Evolutionary conservation across 768 basidiomycete species (phyloP), one percentile per base, ranked within the genome.

Genomic region (Lyophyllum semitale): DNA sequence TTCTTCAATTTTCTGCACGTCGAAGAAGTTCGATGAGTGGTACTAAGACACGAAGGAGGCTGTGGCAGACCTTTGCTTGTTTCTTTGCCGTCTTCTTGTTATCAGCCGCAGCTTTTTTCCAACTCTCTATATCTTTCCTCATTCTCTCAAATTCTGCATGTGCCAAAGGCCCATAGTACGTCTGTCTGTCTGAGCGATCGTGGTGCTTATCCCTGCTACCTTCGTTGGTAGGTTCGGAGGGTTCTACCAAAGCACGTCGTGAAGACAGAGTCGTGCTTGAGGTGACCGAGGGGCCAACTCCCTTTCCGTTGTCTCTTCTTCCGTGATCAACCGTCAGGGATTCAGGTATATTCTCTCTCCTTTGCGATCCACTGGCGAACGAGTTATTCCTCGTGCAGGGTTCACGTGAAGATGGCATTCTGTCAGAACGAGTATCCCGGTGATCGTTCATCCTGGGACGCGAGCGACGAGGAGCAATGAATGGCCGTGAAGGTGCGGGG

Each of bases 41-140:
- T 22, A 41, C 22, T 29, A 18, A 30, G 42, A 53, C 13, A 17
- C 27, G 8, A 43, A 25, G 7, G 20, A 51, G 52, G 40, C 33
- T 22, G n/a, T 15, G n/a, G 56, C 63, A 49, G 23, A 84, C 86
- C 77, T 87, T 87, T 44, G 62, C 70, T 58, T 87, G 82, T 54
- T 82, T 83, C 70, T 78, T 85, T 0, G 76, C 64, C 0, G 62
- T 63, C 60, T 81, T 87, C 67, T 77, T 84, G 51, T 65, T 71
- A 17, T 84, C 79, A 20, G 73, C 68, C 6, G 75, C 62, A 23
- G 77, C 62, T 63, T 75, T 82, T 68, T 82, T 85, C 58, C 84
- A 71, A 5, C 58, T 53, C 45, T 88, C 85, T 4, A 87, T 62
- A 59, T 91, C 86, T 30, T 74, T 77, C 66, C 76, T 82, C 68